Conservation (phyloP, 179 eudicot species). For the Amaranthus tricolor region DNA sequence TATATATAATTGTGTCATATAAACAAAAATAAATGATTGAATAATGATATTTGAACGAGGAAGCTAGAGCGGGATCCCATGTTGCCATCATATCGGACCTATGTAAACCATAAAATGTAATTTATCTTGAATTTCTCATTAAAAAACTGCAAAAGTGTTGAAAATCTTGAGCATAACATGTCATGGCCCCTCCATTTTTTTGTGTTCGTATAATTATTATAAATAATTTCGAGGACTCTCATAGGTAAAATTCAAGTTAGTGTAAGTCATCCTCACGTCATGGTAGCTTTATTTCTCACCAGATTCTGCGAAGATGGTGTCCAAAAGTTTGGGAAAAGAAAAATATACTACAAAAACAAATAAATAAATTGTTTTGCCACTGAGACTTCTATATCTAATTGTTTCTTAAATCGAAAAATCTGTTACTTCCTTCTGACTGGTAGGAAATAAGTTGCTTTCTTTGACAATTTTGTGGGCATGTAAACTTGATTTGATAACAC, state of each 20-base stretch:
- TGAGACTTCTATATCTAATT: background rate
- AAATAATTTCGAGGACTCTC: no score
- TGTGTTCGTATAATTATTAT: no score
- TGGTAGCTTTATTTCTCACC: no score
- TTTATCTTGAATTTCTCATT: no score
- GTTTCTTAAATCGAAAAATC: background rate
- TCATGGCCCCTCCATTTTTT: no score
- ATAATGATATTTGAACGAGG: slow-evolving; percentile 6
- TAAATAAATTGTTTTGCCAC: no score
- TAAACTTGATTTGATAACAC: slow-evolving; percentile 1
- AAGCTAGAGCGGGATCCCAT: slow-evolving; percentile 1
- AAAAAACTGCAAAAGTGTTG: no score
- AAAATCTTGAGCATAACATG: no score
- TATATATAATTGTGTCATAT: slow-evolving; percentile 8
- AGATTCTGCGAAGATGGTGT: background rate
- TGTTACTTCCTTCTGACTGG: background rate
- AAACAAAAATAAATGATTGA: slow-evolving; percentile 12
- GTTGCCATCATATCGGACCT: background rate
- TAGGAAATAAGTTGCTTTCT: background rate
- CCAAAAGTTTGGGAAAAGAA: background rate
- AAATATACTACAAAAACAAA: no score
- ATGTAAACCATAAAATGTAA: no score
- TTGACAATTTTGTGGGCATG: background rate
- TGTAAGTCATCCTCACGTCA: no score
- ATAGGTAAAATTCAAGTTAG: no score